phyloP scores from a whole-genome alignment of 106 monocot species.

The Phalaenopsis equestris region DNA sequence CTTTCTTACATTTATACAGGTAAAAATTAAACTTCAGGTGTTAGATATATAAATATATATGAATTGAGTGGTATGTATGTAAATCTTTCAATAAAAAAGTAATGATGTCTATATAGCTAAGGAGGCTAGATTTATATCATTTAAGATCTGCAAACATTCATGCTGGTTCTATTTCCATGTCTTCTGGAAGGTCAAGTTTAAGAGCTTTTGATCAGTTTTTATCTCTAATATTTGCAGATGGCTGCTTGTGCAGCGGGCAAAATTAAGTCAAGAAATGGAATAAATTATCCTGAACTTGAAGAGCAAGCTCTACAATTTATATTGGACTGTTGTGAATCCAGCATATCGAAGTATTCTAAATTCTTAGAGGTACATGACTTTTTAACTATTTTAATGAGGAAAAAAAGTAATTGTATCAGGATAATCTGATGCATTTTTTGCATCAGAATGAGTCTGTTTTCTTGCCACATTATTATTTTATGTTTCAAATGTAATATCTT shows the following conservation, averaged over 20 bases:
- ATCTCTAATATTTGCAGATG: conserved; percentile 40
- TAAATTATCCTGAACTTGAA: conserved; percentile 65
- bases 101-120: background rate
- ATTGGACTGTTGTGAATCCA: conserved; percentile 68
- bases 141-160: no score
- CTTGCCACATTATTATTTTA: no score
- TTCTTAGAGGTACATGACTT: conserved; percentile 57
- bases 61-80: no score
- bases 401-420: background rate
- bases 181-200: background rate
- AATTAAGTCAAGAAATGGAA: conserved; percentile 21
- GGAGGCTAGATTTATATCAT: no score
- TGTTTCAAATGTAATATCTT: no score
- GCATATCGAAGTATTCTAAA: conserved; percentile 73
- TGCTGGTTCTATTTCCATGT: no score
- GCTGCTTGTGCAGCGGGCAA: conserved; percentile 63
- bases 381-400: background rate
- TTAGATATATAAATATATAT: no score
- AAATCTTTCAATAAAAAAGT: background rate
- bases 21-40: no score
- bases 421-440: no score
- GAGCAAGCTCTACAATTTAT: conserved; percentile 80
- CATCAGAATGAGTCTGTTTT: no score
- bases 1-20: no score
- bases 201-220: background rate